phyloP scores from a whole-genome alignment of 768 basidiomycete genomes.

The Mycena chlorophos region DNA sequence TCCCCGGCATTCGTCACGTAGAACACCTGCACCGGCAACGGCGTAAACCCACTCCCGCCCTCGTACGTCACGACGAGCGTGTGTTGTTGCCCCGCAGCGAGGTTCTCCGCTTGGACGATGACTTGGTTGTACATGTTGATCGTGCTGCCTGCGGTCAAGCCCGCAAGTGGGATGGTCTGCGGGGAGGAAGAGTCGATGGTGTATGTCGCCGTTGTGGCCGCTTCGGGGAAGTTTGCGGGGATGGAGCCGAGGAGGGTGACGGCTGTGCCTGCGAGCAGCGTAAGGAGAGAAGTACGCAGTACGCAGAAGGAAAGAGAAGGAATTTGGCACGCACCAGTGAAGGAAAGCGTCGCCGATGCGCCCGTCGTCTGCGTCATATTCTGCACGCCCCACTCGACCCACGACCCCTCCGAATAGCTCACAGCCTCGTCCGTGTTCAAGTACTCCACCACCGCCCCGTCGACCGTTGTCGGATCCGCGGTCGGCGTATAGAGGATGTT shows the following conservation, averaged over 20 bases:
- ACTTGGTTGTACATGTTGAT: too few relatives aligned
- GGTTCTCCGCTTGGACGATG: too few relatives aligned
- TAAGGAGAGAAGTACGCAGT: not conserved
- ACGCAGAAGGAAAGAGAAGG: not conserved
- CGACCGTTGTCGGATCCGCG: not conserved
- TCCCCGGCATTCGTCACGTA: too few relatives aligned
- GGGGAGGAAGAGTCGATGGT: too few relatives aligned
- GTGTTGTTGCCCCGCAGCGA: too few relatives aligned
- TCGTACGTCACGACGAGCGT: too few relatives aligned
- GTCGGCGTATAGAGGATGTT: not conserved
- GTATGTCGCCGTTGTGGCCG: not conserved
- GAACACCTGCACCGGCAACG: too few relatives aligned
- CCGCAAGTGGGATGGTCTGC: too few relatives aligned
- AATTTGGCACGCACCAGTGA: not conserved
- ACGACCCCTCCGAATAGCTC: not conserved
- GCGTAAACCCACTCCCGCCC: too few relatives aligned
- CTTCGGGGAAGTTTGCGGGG: not conserved
- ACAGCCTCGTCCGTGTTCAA: not conserved
- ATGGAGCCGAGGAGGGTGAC: not conserved
- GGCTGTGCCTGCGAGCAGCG: not conserved
- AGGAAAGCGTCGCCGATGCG: not conserved
- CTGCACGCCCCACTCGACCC: not conserved
- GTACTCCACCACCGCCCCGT: not conserved
- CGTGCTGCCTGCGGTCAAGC: too few relatives aligned
- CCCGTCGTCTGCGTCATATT: not conserved